Base-by-base conservation (phyloP, 805 yeast genomes). In the Kazachstania taianensis region DNA sequence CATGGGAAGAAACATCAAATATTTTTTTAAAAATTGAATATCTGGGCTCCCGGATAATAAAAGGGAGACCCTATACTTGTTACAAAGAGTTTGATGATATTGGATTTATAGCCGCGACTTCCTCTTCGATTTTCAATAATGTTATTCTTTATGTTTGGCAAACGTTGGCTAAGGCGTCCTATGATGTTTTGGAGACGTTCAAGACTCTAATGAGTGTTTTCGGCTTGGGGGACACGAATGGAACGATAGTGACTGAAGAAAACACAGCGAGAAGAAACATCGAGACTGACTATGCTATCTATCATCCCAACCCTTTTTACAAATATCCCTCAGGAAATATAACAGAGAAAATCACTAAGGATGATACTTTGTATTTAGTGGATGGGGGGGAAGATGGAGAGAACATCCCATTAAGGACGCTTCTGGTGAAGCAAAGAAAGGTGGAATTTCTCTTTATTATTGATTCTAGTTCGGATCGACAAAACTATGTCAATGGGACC, bases 311-410 rank as follows among this genome's bases (percentile, higher is more conserved):
- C 40, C 83, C 85, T 2, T 78, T 78, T 48, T 67, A 59, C 41
- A 43, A 45, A 14, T 54, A 47, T 35, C 58, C 52, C 3, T 12
- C 14, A 10, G 14, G 14, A 7, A 49, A 46, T 27, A 33, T 36
- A 3, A 40, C 27, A 9, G 43, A 45, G 26, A 46, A 49, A n/a
- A 49, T 50, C 24, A 52, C 58, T 16, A 36, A 46, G 3, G 50
- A 60, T 2, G 56, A 56, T 36, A 54, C 52, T 27, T 40, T 65
- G n/a, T 62, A 59, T 39, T 44, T 82, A 40, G 84, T 73, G 20
- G 94, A 82, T 52, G 94, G 94, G 29, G 94, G 92, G 22, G 84
- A 78, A 53, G 89, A 81, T 53, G 64, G 67, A 7, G 85, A 80
- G 55, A 80, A 80, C 48, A 65, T 82, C 13, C 92, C 94, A 0